Evolutionary conservation across 495 filamentous ascomycete genomes (phyloP), one percentile per base, ranked within the genome.

Genomic region (Lentithecium fluviatile): DNA sequence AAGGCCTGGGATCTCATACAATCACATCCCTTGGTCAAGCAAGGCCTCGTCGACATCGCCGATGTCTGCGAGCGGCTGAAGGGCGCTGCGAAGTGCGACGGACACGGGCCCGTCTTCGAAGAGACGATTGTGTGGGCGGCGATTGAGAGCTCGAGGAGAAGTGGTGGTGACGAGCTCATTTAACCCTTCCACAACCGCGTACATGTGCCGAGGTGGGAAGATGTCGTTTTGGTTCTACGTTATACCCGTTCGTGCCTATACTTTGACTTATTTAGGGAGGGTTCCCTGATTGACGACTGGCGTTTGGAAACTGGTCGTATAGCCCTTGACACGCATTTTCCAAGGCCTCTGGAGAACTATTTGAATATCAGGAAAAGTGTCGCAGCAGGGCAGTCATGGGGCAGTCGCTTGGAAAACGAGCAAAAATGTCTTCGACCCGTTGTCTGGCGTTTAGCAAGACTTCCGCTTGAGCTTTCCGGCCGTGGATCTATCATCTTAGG

Each of bases 1-100:
- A 88, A 89, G 0, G 88, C 91, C 2, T 97, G 94, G 93, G 93
- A 97, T 68, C 75, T 91, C 17, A 95, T 98, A 50, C 89, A 95
- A 71, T 78, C 73, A 21, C 91, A 97, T 75, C 84, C 88, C 20
- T 72, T 94, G 23, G 95, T 86, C 67, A 85, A 88, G 69, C 78
- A 79, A 26, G 94, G 93, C 0, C 75, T 87, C n/a, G 88, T 97
- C 19, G 90, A 98, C 73, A 83, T 98, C 40, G 86, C 77, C 40
- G 80, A 85, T 67, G 87, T 98, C 38, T 86, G 83, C 63, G 86
- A 91, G 62, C 75, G 84, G 21, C 71, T 98, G 38, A 89, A 90
- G 77, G 79, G 77, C 1, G 75, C 81, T 68, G 88, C 89, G n/a
- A 85, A 87, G 72, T 97, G 93, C 69, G 87, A 96, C 78, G 93